Base-by-base conservation (phyloP, 371 early-diverging fungal genomes). In the Actinomortierella ambigua region DNA sequence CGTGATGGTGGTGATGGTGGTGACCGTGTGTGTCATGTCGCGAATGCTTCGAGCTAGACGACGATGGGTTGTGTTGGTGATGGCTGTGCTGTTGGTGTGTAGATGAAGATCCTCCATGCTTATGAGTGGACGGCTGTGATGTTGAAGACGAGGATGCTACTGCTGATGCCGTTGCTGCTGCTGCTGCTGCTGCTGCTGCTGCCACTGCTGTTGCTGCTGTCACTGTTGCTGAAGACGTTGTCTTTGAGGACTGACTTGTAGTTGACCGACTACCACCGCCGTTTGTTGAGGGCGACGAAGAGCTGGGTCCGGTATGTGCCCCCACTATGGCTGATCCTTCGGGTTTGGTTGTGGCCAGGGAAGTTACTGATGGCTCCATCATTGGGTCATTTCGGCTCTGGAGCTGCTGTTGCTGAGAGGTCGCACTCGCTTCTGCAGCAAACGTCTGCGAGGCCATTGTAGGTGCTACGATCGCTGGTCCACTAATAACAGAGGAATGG, bases 141-240 rank as follows among this genome's bases (percentile, higher is more conserved):
- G 34, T 4, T 6, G 34, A 34, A 34, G 34, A 34, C 34, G 53
- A 34, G 28, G 53, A 1, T 54, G 54, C 18, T 14, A 42, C 8
- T 42, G 39, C 40, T 42, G 54, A 7, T 11, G 9, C 20, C 41
- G 20, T 11, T 34, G 34, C 34, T 11, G 13, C 54, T 26, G 39
- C 63, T 63, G 62, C 42, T 22, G 54, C 54, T 54, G 40, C 50
- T 46, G 14, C 40, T 54, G 48, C 27, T 18, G 40, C 44, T 27
- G 67, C 27, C 56, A 52, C n/a, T 53, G 57, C 15, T 52, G 43
- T 3, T 40, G 59, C 40, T 69, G 63, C 29, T 57, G 60, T 14
- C 48, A 53, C 29, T 69, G 59, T 18, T 63, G 69, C 11, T 48
- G 52, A 41, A n/a, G n/a, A 17, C 15, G 39, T 22, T 43, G 52